Base-by-base conservation (phyloP, 306 rosid species). In the Ormosia semicastrata region DNA sequence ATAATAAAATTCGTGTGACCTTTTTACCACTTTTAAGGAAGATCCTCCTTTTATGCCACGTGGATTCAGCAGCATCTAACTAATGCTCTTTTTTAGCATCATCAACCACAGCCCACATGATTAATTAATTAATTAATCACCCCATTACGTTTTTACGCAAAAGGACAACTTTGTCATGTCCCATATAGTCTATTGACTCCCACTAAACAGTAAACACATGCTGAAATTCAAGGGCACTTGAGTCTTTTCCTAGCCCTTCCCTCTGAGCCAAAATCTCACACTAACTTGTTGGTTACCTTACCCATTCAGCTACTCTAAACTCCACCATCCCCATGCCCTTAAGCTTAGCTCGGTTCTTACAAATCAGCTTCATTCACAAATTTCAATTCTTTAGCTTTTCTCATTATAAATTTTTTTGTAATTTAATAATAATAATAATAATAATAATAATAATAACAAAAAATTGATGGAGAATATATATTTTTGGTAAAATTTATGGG, bases 41-140 rank as follows among this genome's bases (percentile, higher is more conserved):
- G 80, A 80, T 86, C 90, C 83, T 65, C 71, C 47, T 80, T 41
- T 58, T 15, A 41, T 77, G 89, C 89, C 91, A 86, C 90, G 87
- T 85, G 86, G 86, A 82, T 14, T 33, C 8, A 81, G 70, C 57
- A 72, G 9, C 69, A 77, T 78, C 78, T 6, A 41, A 63, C 73
- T 71, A 56, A 37, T 77, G 79, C 40, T 72, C 76, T 71, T 67
- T 73, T 84, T 63, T 17, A 36, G 52, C 39, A 15, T 49, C 57
- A 77, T 60, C 83, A 64, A 30, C 69, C 53, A 41, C 52, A 53
- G 49, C 43, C 66, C 18, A 46, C 60, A 81, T 1, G 46, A 65
- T 49, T 29, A 69, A 66, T 75, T 32, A 66, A 60, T 62, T 33
- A 64, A 58, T 73, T 86, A 86, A 81, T 83, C 64, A 43, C 78